A percentile compares a stretch with the other conserved stretches of the same genome.
Conservation (phyloP, 768 basidiomycete species). For the Gelatoporia subvermispora region DNA sequence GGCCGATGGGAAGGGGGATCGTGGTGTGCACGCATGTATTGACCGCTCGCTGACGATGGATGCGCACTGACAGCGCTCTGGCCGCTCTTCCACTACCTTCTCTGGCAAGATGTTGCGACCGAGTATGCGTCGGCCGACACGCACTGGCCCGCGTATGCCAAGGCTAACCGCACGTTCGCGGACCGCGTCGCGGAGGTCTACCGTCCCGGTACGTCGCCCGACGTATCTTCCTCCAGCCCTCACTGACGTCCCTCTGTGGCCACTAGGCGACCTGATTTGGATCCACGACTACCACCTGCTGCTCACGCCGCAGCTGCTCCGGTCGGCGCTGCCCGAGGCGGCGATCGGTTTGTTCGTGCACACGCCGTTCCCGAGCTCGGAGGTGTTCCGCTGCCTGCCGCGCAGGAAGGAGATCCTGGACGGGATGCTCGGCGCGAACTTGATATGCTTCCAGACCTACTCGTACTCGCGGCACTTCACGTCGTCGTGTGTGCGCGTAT, state of each 20-base stretch:
- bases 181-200: constrained; percentile 69
- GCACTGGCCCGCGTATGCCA: constrained; percentile 75
- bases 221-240: background rate
- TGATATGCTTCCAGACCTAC: constrained; percentile 96
- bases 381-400: constrained; percentile 72
- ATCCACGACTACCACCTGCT: constrained; percentile 95
- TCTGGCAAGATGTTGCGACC: constrained; percentile 94
- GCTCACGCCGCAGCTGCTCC: constrained; percentile 80
- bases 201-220: constrained; percentile 23
- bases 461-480: constrained; percentile 94
- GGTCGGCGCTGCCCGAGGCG: constrained; percentile 62
- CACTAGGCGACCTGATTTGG: constrained; percentile 91
- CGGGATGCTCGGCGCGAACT: constrained; percentile 95
- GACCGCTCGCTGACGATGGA: too few species aligned
- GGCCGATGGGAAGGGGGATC: too few species aligned
- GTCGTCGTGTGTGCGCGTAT: constrained; percentile 92
- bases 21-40: too few species aligned
- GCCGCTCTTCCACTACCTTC: constrained; percentile 97
- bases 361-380: constrained; percentile 95
- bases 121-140: constrained; percentile 84
- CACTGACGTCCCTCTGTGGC: constrained; percentile 56
- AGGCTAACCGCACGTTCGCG: constrained; percentile 84
- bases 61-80: constrained; percentile 62
- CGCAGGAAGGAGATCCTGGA: constrained; percentile 91
- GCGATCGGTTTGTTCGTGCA: constrained; percentile 92